Evolutionary conservation across 2,329 filamentous ascomycete species (phyloP), one percentile per base, ranked within the genome.

Genomic region (Diaporthe sp.): DNA sequence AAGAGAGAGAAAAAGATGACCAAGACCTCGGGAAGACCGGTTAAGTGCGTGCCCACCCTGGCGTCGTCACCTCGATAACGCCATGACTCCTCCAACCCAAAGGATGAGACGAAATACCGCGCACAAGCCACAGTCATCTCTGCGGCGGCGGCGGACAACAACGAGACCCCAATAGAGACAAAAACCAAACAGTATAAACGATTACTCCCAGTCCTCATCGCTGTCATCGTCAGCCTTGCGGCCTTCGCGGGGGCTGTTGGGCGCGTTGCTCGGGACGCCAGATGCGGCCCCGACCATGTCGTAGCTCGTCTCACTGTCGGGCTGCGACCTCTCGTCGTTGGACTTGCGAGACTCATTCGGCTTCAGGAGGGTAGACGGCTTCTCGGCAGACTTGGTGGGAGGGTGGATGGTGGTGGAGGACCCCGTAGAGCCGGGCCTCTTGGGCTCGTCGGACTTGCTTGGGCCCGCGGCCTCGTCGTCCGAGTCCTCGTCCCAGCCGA

Each of bases 261-360:
- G 94, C 25, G 95, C 93, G 78, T 94, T 94, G 83, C 94, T 98
- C 51, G 93, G 92, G 60, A 91, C 90, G 67, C 94, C 94, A 71
- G 94, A 96, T 61, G 92, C 88, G 8, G 93, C 92, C 10, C 94
- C 94, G 61, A 99, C 95, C 47, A 99, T 90, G 83, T 99, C 97
- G 83, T 99, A 99, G 86, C 95, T 98, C 25, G 95, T 95, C 80
- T 99, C 97, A 82, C 96, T 98, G 81, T 97, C 97, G 10, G 95
- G 92, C 79, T 97, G 94, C 37, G 94, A 97, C 83, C 96, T 95
- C 83, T 95, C 94, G 81, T 98, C 95, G 81, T 97, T 94, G 37
- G 95, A 97, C 81, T 90, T 91, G 65, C 94, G 92, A 25, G 92
- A 87, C 79, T 94, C 91, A 42, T 86, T 85, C 37, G 92, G 89